Evolutionary conservation across 2,329 filamentous ascomycete genomes (phyloP), one percentile per base, ranked within the genome.

Genomic region (Fusarium sp.): DNA sequence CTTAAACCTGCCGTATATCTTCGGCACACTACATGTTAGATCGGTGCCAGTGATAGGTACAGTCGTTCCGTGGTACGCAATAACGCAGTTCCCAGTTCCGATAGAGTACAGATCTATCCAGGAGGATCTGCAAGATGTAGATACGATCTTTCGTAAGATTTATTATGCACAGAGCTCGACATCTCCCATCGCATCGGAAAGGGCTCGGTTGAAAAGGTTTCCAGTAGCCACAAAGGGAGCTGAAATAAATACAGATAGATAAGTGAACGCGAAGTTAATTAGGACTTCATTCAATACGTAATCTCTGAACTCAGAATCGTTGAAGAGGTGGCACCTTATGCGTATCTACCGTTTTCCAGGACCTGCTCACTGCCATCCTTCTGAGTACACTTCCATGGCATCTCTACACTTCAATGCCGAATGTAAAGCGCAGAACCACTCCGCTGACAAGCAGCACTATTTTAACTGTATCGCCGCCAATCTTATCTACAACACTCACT

Each of bases 361-460:
- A 6, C 18, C 18, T n/a, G 3, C 7, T n/a, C 3, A n/a, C 6
- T 18, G 6, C 18, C 18, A 12, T n/a, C 18, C 6, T 12, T 13
- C 9, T 22, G 7, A 10, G 0, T 47, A 2, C 4, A 3, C 13
- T 13, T 5, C 2, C 2, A 6, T 2, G 11, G 7, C 8, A 13
- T 24, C 3, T 5, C 29, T 29, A 51, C 5, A 34, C 5, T 22
- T 49, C 29, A 24, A 49, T 49, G 7, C 47, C 29, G 9, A 25
- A 8, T 34, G 20, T 22, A 10, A 51, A 25, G 20, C 16, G 22
- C 11, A 51, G 24, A 22, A 15, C n/a, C 16, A 51, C 9, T 9
- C 47, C 47, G 1, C 47, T 13, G 10, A 4, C 1, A 4, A 34
- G 11, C 22, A 51, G 18, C 7, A 34, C 6, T 8, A 2, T 34